Evolutionary conservation across 768 basidiomycete genomes (phyloP), one percentile per base, ranked within the genome.

Genomic region (Pisolithus microcarpus): DNA sequence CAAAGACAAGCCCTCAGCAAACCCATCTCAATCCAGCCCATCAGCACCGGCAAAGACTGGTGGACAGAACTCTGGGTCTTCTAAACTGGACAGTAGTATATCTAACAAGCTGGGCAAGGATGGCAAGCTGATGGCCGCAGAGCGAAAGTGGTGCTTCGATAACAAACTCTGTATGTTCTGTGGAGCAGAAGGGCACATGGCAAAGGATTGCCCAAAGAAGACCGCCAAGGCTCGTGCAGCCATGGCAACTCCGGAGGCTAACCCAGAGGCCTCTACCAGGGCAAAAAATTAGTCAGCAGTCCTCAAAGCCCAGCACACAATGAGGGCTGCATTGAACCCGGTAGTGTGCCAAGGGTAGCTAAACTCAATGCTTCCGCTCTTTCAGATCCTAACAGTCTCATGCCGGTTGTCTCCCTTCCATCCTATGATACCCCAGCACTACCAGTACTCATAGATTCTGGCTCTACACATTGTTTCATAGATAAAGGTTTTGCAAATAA

Each of bases 111-210:
- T 48, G 15, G 26, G 10, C 23, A 34, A 38, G 15, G 26, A 42
- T 9, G 21, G 53, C 8, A 54, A 51, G 26, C 43, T 55, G 1
- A 48, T 37, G 0, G 0, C 42, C 0, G 47, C 24, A 1, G 42
- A 55, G 16, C 4, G 21, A 10, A 39, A 55, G 18, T 2, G 9
- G 10, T 5, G n/a, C 2, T 39, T 51, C 5, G 18, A 49, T 2
- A 19, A 42, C 4, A 48, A 48, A 10, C 50, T 55, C 1, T 55
- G 53, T 8, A 30, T 54, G 49, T 54, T 54, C 42, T 54, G 49
- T 7, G 18, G 53, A 0, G 6, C 13, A 2, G 5, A n/a, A 7
- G 46, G 54, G 1, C 46, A 55, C n/a, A 30, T 30, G 3, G 16
- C 37, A 0, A 23, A 49, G 6, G 36, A 51, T 0, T 51, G 46